Evolutionary conservation across 2,329 filamentous ascomycete species (phyloP).

Genomic region (Ophiocordyceps camponoti-rufipedis): DNA sequence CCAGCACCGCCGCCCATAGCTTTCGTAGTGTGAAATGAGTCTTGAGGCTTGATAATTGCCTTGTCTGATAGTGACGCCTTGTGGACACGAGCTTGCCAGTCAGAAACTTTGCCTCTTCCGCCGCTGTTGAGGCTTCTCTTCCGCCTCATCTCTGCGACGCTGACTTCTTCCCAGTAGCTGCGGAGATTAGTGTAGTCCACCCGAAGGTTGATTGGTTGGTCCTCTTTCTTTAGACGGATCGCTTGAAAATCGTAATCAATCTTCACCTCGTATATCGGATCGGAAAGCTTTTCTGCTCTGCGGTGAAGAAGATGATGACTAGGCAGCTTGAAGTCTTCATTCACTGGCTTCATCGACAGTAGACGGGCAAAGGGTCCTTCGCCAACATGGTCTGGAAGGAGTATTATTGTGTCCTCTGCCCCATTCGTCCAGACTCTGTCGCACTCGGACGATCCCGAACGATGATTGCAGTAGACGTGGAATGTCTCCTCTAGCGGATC

Average conservation of each 20-base stretch:
- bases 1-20: not conserved
- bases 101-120: not conserved
- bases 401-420: slow-evolving; percentile 1
- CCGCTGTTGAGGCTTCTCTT: not conserved
- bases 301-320: not conserved
- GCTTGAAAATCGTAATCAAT: not conserved
- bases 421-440: not conserved
- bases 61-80: not conserved
- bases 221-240: not conserved
- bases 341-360: not conserved
- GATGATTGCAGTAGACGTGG: slow-evolving; percentile 1
- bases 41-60: not conserved
- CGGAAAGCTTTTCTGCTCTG: not conserved
- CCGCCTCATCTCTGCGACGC: not conserved
- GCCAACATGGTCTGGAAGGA: not conserved
- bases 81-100: not conserved
- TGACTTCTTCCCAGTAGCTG: slow-evolving; percentile 1
- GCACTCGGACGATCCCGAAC: not conserved
- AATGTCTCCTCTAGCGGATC: not conserved
- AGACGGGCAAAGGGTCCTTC: slow-evolving; percentile 1
- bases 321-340: not conserved
- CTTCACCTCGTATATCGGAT: not conserved
- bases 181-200: not conserved
- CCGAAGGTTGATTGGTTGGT: not conserved
- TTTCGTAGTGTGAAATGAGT: not conserved